phyloP scores from a whole-genome alignment of 106 monocot genomes.

The Triglochin maritima region DNA sequence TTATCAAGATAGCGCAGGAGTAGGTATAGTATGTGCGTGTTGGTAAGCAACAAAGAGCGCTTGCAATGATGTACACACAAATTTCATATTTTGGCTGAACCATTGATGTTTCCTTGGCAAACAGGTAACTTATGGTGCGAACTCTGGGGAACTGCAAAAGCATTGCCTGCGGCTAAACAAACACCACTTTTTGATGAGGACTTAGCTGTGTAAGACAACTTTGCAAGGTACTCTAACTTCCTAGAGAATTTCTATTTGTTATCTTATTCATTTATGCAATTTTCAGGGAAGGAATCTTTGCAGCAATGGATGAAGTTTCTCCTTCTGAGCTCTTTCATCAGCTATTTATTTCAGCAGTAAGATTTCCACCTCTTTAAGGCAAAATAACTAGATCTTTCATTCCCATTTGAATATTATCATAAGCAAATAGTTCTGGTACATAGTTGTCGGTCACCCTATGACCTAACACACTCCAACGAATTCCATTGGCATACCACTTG shows the following conservation, averaged over 20 bases:
- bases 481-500: too few species aligned
- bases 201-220: slow-evolving; percentile 66
- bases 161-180: slow-evolving; percentile 78
- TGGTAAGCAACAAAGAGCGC: too few species aligned
- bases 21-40: too few species aligned
- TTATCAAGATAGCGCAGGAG: too few species aligned
- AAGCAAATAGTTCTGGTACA: too few species aligned
- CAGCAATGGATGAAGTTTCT: slow-evolving; percentile 47
- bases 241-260: neutral
- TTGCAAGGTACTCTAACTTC: neutral
- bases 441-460: too few species aligned
- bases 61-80: too few species aligned
- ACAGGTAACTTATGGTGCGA: slow-evolving; percentile 89
- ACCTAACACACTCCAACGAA: too few species aligned
- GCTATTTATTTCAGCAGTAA: slow-evolving; percentile 58
- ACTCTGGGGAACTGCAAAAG: slow-evolving; percentile 75
- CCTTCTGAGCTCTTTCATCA: slow-evolving; percentile 81
- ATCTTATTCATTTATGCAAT: slow-evolving; percentile 12
- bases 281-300: slow-evolving; percentile 74
- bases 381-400: too few species aligned
- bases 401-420: too few species aligned
- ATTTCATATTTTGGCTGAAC: too few species aligned
- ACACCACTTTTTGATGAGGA: slow-evolving; percentile 87
- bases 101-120: too few species aligned
- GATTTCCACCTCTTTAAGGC: slow-evolving; percentile 3